Evolutionary conservation across 257 asterid genomes (phyloP).

Genomic region (Solanum bulbocastanum): DNA sequence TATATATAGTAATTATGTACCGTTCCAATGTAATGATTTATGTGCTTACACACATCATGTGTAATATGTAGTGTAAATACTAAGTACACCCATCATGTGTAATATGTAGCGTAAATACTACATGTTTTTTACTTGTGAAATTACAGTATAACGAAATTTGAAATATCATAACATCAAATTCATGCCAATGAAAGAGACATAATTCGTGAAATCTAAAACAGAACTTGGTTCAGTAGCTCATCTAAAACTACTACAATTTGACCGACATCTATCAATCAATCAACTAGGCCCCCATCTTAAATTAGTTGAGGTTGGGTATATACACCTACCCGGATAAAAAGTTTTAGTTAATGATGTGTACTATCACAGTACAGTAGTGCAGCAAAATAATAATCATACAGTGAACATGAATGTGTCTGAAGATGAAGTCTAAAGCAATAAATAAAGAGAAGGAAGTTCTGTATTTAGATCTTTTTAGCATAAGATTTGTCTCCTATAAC

Average conservation of each 20-base stretch:
- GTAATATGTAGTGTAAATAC: neutral
- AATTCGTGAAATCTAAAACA: neutral
- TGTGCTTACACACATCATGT: neutral
- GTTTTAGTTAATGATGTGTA: neutral
- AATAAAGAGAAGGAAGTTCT: neutral
- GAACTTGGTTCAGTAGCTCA: neutral
- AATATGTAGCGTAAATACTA: no score
- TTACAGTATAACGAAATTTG: neutral
- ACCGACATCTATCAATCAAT: neutral
- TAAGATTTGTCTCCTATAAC: neutral
- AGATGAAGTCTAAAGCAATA: neutral
- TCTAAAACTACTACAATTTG: neutral
- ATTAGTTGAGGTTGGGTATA: neutral
- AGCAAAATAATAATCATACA: neutral
- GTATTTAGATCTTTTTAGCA: neutral
- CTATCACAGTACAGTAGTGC: neutral
- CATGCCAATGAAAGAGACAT: neutral
- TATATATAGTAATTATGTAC: neutral
- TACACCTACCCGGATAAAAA: neutral
- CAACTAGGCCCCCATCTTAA: neutral
- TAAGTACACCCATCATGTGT: neutral
- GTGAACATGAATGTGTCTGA: neutral
- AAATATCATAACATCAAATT: neutral
- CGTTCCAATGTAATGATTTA: neutral
- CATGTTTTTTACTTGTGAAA: neutral